Conservation (phyloP, 257 asterid species). For the Rhazya stricta region DNA sequence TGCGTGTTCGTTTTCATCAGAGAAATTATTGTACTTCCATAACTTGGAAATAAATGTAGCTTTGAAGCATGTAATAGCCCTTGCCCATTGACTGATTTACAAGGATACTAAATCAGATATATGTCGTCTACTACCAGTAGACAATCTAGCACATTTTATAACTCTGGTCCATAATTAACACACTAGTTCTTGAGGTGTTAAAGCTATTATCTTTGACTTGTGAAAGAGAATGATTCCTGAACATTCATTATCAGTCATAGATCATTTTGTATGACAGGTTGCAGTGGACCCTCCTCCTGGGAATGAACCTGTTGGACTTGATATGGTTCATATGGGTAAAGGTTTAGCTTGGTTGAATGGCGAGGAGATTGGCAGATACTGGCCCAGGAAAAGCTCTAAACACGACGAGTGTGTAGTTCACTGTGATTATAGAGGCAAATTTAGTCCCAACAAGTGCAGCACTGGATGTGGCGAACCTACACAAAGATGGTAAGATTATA, state of each 20-base stretch:
- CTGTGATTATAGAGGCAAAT: constrained; percentile 82
- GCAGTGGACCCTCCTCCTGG: constrained; percentile 76
- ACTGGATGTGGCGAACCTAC: constrained; percentile 85
- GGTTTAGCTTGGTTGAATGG: constrained; percentile 95
- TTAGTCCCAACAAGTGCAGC: constrained; percentile 74
- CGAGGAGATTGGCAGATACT: constrained; percentile 82
- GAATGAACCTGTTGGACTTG: constrained; percentile 75
- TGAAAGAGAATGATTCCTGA: background rate
- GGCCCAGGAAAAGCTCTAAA: constrained; percentile 73
- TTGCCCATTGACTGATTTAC: background rate
- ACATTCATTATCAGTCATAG: background rate
- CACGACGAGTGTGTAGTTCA: constrained; percentile 54
- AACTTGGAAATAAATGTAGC: background rate
- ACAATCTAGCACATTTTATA: background rate
- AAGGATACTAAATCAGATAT: background rate
- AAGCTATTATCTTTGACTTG: background rate
- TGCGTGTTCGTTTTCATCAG: background rate
- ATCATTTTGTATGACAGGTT: constrained; percentile 38
- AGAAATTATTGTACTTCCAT: background rate
- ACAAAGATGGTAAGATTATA: constrained; percentile 70
- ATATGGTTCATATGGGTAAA: constrained; percentile 90
- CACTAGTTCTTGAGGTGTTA: background rate
- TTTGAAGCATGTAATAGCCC: background rate
- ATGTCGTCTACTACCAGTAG: background rate
- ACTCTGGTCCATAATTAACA: background rate